These are phyloP conservation scores for Eimeria acervulina DNA, from an alignment of 169 alveolate genomes.

Conservation along the genomic window DNA sequence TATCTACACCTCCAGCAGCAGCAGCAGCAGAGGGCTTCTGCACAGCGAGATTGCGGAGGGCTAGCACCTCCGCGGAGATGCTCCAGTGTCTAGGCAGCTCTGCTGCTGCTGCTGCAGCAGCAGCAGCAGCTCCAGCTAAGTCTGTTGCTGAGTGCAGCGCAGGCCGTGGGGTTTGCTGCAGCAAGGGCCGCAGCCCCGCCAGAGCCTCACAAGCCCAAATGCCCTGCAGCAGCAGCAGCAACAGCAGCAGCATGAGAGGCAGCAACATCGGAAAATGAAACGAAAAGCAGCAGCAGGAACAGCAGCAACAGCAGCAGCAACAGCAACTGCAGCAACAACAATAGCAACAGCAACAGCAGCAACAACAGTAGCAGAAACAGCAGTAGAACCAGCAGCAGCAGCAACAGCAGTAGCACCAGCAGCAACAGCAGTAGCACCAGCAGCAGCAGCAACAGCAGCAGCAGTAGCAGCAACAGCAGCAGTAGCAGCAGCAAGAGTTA, in stretches of 20 bases:
- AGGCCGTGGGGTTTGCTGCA: neutral
- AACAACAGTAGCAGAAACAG: neutral
- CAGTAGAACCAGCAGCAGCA: neutral
- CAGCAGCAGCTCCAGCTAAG: neutral
- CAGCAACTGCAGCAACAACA: neutral
- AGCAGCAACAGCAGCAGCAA: neutral
- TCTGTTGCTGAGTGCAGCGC: neutral
- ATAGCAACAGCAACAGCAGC: neutral
- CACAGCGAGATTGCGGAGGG: neutral
- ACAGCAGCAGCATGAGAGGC: too few relatives aligned
- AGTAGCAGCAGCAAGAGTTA: too few relatives aligned
- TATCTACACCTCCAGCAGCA: neutral
- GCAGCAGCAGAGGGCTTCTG: slow-evolving; percentile 21
- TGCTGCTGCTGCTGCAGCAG: slow-evolving; percentile 44
- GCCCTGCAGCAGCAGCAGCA: slow-evolving; percentile 21
- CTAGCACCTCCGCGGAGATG: slow-evolving; percentile 10
- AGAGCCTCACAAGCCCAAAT: slow-evolving; percentile 43
- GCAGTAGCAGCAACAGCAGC: neutral
- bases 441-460: neutral
- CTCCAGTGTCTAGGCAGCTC: neutral
- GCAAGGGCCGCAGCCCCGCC: neutral
- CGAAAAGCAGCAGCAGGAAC: neutral
- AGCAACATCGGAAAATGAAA: neutral
- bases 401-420: neutral
- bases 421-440: neutral